A percentile compares a stretch with the other conserved stretches of the same genome.
phyloP scores from a whole-genome alignment of 345 rosid genomes.

The Hibiscus tridactylites region DNA sequence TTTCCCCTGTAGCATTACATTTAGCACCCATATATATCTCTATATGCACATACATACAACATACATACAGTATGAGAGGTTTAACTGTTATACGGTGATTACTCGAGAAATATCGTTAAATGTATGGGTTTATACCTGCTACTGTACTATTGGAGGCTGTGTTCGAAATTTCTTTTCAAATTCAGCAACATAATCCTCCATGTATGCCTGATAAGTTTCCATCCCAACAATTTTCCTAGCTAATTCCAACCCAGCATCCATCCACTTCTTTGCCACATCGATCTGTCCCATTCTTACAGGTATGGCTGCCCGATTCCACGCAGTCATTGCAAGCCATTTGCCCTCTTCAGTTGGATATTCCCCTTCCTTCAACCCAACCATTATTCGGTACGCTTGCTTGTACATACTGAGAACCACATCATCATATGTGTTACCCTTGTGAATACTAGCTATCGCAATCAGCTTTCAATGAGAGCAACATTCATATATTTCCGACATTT shows the following conservation, averaged over 20 bases:
- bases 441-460: constrained; percentile 49
- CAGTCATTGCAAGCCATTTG: constrained; percentile 92
- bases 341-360: constrained; percentile 87
- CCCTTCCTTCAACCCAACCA: constrained; percentile 81
- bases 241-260: constrained; percentile 59
- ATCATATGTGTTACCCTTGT: constrained; percentile 63
- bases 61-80: not conserved
- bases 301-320: constrained; percentile 86
- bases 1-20: not conserved
- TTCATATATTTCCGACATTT: too few relatives aligned
- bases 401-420: constrained; percentile 52
- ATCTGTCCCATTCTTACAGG: constrained; percentile 61
- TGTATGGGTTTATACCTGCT: not conserved
- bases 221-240: constrained; percentile 59
- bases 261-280: constrained; percentile 70
- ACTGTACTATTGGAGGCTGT: constrained; percentile 4
- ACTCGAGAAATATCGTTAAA: not conserved
- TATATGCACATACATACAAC: not conserved
- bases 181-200: constrained; percentile 63
- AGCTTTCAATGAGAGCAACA: constrained; percentile 54
- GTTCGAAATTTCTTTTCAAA: constrained; percentile 17
- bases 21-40: not conserved
- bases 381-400: constrained; percentile 77
- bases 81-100: not conserved
- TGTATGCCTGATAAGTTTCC: constrained; percentile 72